These are phyloP conservation scores for Cladophialophora yegresii DNA, from an alignment of 2,329 filamentous ascomycete species.

Conservation along the genomic window DNA sequence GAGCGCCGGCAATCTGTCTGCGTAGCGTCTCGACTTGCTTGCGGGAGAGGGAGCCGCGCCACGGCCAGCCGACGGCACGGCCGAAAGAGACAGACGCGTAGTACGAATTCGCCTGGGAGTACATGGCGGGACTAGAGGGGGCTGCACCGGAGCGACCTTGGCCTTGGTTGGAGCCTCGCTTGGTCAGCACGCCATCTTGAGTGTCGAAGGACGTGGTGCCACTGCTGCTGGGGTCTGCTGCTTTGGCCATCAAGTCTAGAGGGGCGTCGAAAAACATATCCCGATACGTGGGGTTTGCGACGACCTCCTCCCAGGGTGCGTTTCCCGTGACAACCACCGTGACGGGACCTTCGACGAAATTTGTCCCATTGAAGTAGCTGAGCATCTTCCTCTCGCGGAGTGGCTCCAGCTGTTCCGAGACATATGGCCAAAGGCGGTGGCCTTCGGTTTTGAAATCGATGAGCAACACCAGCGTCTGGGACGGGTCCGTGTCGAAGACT, in stretches of 20 bases:
- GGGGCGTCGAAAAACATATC: constrained; percentile 61
- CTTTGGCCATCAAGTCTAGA: constrained; percentile 44
- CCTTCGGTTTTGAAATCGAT: constrained; percentile 55
- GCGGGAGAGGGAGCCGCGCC: constrained; percentile 50
- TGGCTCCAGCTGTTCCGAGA: constrained; percentile 49
- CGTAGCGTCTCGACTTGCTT: constrained; percentile 52
- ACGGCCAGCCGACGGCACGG: constrained; percentile 50
- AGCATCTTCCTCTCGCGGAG: constrained; percentile 55
- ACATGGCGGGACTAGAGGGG: constrained; percentile 46
- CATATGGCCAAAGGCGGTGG: constrained; percentile 42
- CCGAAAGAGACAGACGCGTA: constrained; percentile 60
- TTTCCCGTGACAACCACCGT: constrained; percentile 59
- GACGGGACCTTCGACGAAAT: constrained; percentile 49
- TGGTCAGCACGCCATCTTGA: not conserved
- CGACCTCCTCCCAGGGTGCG: constrained; percentile 53
- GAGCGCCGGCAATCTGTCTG: constrained; percentile 55
- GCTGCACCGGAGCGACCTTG: constrained; percentile 50
- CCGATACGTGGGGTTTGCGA: constrained; percentile 51
- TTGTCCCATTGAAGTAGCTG: constrained; percentile 53
- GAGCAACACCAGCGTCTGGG: constrained; percentile 54
- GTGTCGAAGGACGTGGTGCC: not conserved
- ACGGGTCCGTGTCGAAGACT: constrained; percentile 54
- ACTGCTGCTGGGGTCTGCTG: constrained; percentile 1
- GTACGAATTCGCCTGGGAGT: constrained; percentile 56
- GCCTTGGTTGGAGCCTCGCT: constrained; percentile 39